These are phyloP conservation scores for Vigna reflexopilosa DNA, from an alignment of 306 rosid genomes.

Conservation along the genomic window DNA sequence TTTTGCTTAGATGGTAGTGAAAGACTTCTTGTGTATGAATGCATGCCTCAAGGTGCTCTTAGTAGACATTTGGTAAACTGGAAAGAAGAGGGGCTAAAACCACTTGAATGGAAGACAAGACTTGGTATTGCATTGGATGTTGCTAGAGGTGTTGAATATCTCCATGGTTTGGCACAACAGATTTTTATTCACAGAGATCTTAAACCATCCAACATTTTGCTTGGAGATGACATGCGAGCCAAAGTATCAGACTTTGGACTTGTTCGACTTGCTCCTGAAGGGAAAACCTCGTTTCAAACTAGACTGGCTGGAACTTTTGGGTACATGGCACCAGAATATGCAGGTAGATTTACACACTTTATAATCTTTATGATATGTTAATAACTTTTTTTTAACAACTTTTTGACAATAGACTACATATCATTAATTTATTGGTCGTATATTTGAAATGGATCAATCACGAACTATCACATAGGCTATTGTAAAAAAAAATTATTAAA, in stretches of 20 bases:
- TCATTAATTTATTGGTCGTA: too few species aligned
- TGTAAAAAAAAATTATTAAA: too few species aligned
- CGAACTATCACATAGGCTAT: fast-evolving
- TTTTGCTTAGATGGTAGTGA: constrained; percentile 89
- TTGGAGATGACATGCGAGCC: constrained; percentile 87
- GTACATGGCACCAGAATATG: constrained; percentile 94
- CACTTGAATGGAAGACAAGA: constrained; percentile 85
- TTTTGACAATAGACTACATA: too few species aligned
- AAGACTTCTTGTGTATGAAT: constrained; percentile 88
- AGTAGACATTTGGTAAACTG: constrained; percentile 66
- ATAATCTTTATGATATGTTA: too few species aligned
- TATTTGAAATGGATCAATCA: too few species aligned
- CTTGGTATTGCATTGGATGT: constrained; percentile 86
- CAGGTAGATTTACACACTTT: constrained; percentile 50
- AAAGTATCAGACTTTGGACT: constrained; percentile 95
- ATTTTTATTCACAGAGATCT: constrained; percentile 93
- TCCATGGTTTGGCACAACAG: constrained; percentile 80
- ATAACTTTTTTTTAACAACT: too few species aligned
- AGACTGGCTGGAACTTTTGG: constrained; percentile 95
- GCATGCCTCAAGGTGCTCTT: constrained; percentile 89
- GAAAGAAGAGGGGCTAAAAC: constrained; percentile 64
- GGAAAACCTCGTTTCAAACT: constrained; percentile 81
- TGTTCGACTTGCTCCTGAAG: constrained; percentile 95
- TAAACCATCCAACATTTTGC: constrained; percentile 93
- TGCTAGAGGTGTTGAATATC: constrained; percentile 92